A percentile compares a stretch with the other conserved stretches of the same genome.
phyloP scores from a whole-genome alignment of 441 rosid species.

The Syzygium syzygioides region DNA sequence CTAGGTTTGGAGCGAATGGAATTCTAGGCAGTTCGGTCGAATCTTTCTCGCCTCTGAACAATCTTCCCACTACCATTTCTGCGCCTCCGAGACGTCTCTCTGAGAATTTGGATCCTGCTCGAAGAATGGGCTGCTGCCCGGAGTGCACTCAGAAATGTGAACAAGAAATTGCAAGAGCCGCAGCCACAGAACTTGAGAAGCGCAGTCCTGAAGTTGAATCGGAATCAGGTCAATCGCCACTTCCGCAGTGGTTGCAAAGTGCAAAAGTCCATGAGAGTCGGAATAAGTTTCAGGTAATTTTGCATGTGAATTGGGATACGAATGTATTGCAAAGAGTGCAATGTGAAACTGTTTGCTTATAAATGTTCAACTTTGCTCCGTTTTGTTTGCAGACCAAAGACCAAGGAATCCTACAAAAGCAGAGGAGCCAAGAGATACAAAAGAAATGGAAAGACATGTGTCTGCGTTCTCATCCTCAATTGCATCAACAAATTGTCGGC shows the following conservation, averaged over 20 bases:
- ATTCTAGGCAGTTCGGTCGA: slow-evolving; percentile 46
- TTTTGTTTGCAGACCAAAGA: slow-evolving; percentile 46
- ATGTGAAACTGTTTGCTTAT: neutral
- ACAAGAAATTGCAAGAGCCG: slow-evolving; percentile 49
- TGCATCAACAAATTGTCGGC: slow-evolving; percentile 31
- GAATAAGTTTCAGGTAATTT: slow-evolving; percentile 35
- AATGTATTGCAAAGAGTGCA: neutral
- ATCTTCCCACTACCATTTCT: slow-evolving; percentile 29
- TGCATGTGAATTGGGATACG: neutral
- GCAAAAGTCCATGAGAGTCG: slow-evolving; percentile 39
- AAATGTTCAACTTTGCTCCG: neutral
- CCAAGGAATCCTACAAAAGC: slow-evolving; percentile 41
- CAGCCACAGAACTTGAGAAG: slow-evolving; percentile 34
- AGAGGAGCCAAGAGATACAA: slow-evolving; percentile 52
- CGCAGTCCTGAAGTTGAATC: slow-evolving; percentile 34
- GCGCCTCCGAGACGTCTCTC: slow-evolving; percentile 25
- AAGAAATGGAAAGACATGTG: slow-evolving; percentile 83
- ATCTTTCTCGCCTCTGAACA: slow-evolving; percentile 47
- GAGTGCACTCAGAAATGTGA: slow-evolving; percentile 60
- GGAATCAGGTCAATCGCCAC: slow-evolving; percentile 26
- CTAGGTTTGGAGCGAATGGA: slow-evolving; percentile 53
- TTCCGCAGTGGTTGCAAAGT: slow-evolving; percentile 83
- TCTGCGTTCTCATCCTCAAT: slow-evolving; percentile 51
- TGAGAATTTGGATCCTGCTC: slow-evolving; percentile 46
- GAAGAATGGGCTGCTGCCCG: slow-evolving; percentile 51